A percentile compares a stretch with the other conserved stretches of the same genome.
These are phyloP conservation scores for Xylaria flabelliformis DNA, from an alignment of 495 filamentous ascomycete species.

Conservation along the genomic window DNA sequence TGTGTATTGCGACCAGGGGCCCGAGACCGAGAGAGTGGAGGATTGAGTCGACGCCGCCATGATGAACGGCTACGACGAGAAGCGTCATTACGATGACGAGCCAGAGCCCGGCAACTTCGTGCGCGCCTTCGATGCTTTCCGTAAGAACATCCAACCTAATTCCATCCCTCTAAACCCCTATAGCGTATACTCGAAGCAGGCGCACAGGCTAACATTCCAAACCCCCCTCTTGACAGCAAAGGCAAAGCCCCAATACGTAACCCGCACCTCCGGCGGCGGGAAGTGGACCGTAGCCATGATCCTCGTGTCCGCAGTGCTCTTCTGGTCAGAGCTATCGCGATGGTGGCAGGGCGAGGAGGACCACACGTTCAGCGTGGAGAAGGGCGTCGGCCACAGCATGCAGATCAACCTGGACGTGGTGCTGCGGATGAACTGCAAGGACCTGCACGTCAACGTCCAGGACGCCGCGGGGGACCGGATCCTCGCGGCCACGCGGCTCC, in stretches of 20 bases:
- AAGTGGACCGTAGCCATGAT: slow-evolving; percentile 91
- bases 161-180: neutral
- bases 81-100: slow-evolving; percentile 75
- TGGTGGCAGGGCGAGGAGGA: slow-evolving; percentile 85
- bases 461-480: slow-evolving; percentile 93
- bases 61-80: slow-evolving; percentile 68
- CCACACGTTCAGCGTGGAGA: slow-evolving; percentile 93
- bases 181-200: slow-evolving; percentile 7
- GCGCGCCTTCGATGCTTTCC: slow-evolving; percentile 95
- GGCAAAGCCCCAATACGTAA: slow-evolving; percentile 90
- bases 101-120: slow-evolving; percentile 71
- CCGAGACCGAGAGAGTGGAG: slow-evolving; percentile 7
- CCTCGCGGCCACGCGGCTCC: slow-evolving; percentile 76
- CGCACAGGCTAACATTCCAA: slow-evolving; percentile 35
- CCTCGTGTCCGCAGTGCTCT: slow-evolving; percentile 71
- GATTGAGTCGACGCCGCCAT: slow-evolving; percentile 25
- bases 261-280: slow-evolving; percentile 80
- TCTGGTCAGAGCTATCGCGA: slow-evolving; percentile 74
- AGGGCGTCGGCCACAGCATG: slow-evolving; percentile 82
- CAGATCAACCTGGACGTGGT: slow-evolving; percentile 97
- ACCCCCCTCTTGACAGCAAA: slow-evolving; percentile 69
- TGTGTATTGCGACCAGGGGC: neutral
- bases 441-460: slow-evolving; percentile 95
- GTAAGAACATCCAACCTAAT: slow-evolving; percentile 52
- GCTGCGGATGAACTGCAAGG: slow-evolving; percentile 84